A percentile compares a stretch with the other conserved stretches of the same genome.
Conservation (phyloP, 1,284 basidiomycete species). For the Inonotus hispidus region DNA sequence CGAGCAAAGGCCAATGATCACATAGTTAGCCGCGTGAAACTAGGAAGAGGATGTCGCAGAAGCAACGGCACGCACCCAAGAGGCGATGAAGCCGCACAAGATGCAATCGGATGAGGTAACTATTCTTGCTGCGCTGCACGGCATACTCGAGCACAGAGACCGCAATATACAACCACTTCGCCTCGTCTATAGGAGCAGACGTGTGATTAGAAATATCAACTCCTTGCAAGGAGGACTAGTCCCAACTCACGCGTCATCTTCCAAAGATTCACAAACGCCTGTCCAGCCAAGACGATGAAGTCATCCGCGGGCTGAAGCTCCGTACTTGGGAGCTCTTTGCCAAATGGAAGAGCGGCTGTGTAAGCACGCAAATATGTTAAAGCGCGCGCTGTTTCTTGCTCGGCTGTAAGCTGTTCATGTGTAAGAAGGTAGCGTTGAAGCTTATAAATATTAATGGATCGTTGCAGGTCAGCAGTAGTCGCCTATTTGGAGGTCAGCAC, state of each 20-base stretch:
- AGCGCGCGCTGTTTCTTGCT: constrained; percentile 50
- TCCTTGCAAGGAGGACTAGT: neutral
- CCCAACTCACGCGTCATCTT: constrained; percentile 27
- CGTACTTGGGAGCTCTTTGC: constrained; percentile 58
- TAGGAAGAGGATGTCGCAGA: neutral
- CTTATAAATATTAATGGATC: constrained; percentile 68
- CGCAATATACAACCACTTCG: constrained; percentile 58
- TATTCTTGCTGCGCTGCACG: constrained; percentile 65
- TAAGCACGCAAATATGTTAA: constrained; percentile 55
- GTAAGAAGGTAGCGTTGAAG: constrained; percentile 56
- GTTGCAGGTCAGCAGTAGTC: constrained; percentile 44
- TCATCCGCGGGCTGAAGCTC: constrained; percentile 89
- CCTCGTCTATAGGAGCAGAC: constrained; percentile 34
- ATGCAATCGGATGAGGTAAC: constrained; percentile 69
- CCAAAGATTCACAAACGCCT: constrained; percentile 64
- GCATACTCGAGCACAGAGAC: constrained; percentile 66
- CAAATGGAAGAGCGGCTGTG: constrained; percentile 58
- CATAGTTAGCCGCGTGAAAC: neutral
- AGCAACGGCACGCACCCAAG: constrained; percentile 46
- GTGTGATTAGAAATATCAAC: neutral
- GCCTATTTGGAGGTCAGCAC: constrained; percentile 31
- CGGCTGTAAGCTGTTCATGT: constrained; percentile 42
- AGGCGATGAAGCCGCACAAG: constrained; percentile 76
- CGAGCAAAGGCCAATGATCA: neutral
- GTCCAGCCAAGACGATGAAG: constrained; percentile 68